phyloP scores from a whole-genome alignment of 106 monocot genomes.

The Agapanthus africanus region DNA sequence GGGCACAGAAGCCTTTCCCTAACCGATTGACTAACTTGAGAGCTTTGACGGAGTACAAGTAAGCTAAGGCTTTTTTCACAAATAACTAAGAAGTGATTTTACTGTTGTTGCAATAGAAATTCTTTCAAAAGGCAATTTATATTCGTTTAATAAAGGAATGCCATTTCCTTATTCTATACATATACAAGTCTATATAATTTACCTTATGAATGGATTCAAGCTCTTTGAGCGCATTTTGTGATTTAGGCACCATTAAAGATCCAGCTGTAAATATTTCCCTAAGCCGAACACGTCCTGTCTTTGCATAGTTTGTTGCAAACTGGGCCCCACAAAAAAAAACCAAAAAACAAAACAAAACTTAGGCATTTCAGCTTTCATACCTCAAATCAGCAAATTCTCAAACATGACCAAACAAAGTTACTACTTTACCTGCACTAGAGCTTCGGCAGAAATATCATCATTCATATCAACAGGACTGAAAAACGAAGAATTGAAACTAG shows the following conservation, averaged over 20 bases:
- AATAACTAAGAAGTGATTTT: no score
- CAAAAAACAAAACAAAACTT: not conserved
- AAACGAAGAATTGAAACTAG: constrained; percentile 12
- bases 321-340: constrained; percentile 23
- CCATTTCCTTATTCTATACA: not conserved
- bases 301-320: constrained; percentile 94
- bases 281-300: constrained; percentile 71
- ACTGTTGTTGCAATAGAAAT: not conserved
- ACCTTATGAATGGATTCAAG: constrained; percentile 98
- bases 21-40: no score
- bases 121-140: not conserved
- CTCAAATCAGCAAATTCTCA: not conserved
- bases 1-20: no score
- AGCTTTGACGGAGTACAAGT: no score
- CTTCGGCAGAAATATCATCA: constrained; percentile 83
- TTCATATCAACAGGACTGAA: constrained; percentile 85
- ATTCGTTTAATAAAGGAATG: not conserved
- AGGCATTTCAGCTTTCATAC: constrained; percentile 6
- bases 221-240: constrained; percentile 67
- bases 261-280: constrained; percentile 86
- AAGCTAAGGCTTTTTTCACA: no score
- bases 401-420: constrained; percentile 1
- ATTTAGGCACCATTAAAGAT: constrained; percentile 54
- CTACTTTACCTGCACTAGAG: constrained; percentile 57
- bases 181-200: constrained; percentile 3